These are phyloP conservation scores for Coprinopsis sp. DNA, from an alignment of 768 basidiomycete species.

Conservation along the genomic window DNA sequence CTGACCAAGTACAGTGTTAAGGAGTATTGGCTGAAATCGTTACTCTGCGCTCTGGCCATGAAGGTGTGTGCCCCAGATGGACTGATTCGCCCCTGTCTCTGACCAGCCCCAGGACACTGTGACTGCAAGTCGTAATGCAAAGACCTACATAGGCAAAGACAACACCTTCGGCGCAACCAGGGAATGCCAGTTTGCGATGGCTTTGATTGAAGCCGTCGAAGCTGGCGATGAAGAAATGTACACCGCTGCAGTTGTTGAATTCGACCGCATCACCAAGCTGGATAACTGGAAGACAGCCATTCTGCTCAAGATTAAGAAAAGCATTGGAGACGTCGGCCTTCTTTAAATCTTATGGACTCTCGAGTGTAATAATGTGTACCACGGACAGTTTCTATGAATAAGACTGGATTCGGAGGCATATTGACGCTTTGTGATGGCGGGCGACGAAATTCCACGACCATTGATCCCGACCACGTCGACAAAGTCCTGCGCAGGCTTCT, in stretches of 20 bases:
- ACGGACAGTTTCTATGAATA: no score
- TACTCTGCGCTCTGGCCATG: conserved; percentile 85
- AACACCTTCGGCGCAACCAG: conserved; percentile 81
- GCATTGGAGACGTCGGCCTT: conserved; percentile 45
- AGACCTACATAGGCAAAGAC: conserved; percentile 77
- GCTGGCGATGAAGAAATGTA: conserved; percentile 53
- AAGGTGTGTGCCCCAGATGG: conserved; percentile 49
- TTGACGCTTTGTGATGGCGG: conserved; percentile 4
- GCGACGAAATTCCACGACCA: conserved; percentile 5
- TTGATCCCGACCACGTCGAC: conserved; percentile 15
- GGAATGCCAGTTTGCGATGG: conserved; percentile 84
- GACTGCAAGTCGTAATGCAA: conserved; percentile 73
- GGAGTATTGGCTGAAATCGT: conserved; percentile 90
- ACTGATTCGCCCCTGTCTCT: no score
- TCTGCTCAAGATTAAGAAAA: conserved; percentile 84
- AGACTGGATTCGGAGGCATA: not conserved
- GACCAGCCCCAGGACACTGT: conserved; percentile 64
- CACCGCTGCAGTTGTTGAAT: conserved; percentile 84
- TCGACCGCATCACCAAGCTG: conserved; percentile 86
- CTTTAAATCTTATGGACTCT: no score
- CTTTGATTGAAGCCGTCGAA: conserved; percentile 68
- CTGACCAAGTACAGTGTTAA: conserved; percentile 99
- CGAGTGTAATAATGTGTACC: no score
- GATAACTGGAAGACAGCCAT: conserved; percentile 96
- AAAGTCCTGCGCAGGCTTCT: not conserved